phyloP scores from a whole-genome alignment of 495 filamentous ascomycete genomes.

The Penicillium malachiteum region DNA sequence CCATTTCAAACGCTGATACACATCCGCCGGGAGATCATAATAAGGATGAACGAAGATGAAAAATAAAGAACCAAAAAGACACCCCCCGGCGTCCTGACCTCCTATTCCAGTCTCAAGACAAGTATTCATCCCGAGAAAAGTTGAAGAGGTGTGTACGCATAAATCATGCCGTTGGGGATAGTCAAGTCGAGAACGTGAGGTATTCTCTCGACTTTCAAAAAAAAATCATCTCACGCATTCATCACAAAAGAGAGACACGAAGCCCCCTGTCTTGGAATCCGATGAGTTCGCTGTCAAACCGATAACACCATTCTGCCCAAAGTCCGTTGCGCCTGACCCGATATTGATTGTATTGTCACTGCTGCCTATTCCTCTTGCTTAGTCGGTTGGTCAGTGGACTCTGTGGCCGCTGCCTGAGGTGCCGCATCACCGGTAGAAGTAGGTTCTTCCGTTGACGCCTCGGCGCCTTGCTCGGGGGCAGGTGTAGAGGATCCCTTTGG shows the following conservation, averaged over 20 bases:
- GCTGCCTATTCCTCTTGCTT: slow-evolving; percentile 34
- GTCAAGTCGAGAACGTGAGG: slow-evolving; percentile 5
- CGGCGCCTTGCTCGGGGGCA: slow-evolving; percentile 13
- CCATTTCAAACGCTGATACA: neutral
- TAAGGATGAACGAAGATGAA: neutral
- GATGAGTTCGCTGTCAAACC: slow-evolving; percentile 29
- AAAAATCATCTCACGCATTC: slow-evolving; percentile 7
- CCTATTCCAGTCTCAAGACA: neutral
- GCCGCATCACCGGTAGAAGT: slow-evolving; percentile 20
- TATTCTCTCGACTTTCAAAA: slow-evolving; percentile 2
- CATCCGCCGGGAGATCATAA: neutral
- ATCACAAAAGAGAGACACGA: slow-evolving; percentile 13
- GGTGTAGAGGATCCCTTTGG: slow-evolving; percentile 23
- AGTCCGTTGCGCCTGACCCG: slow-evolving; percentile 41
- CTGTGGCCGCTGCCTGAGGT: slow-evolving; percentile 22
- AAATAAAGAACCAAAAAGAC: neutral
- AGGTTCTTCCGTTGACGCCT: slow-evolving; percentile 19
- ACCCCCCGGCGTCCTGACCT: neutral
- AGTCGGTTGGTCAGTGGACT: slow-evolving; percentile 26
- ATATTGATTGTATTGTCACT: slow-evolving; percentile 18
- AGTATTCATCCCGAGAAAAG: neutral
- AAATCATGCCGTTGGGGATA: neutral
- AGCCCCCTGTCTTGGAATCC: slow-evolving; percentile 20
- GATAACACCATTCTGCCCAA: slow-evolving; percentile 45
- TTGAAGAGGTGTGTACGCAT: neutral